Evolutionary conservation across 352 stramenopile genomes (phyloP), one percentile per base, ranked within the genome.

Genomic region (Phytopythium kandeliae): DNA sequence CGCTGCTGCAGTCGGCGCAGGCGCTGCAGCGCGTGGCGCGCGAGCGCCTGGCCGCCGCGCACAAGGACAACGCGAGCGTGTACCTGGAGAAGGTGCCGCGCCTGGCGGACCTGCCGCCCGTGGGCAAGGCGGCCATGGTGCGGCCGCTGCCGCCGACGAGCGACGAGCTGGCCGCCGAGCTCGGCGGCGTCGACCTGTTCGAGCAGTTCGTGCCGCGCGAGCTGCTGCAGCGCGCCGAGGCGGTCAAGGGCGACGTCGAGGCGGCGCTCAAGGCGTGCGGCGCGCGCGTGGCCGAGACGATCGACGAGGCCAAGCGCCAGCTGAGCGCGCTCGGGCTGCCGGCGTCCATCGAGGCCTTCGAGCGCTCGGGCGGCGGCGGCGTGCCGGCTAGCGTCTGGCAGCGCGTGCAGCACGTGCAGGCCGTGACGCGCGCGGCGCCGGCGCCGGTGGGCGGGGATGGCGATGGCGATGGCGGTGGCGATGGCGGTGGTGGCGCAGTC

Each of bases 51-150:
- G 63, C 71, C 19, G 66, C 55, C 9, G 82, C 82, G 19, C 71
- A 62, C 37, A 91, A 91, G 65, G 82, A 92, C 60, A 92, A 92
- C 62, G 69, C 74, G 26, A 89, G 74, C 42, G 79, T 92, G 48
- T 92, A 92, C 55, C 46, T 90, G 42, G 82, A 90, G 50, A 89
- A 87, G 13, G 65, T 92, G 12, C 81, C 82, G 11, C 67, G 69
- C 34, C 60, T 77, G 34, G 63, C 63, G 12, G 74, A 86, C 21
- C 54, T 92, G 33, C 67, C 71, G 9, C 43, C 57, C 11, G 65
- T 92, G 16, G 71, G 74, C 47, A 86, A 86, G 45, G 80, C 71
- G 33, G 60, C 64, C 13, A 90, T 92, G 77, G 79, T 90, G 16
- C 81, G 78, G 43, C 65, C 78, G 25, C 52, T 84, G 37, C 36